Base-by-base conservation (phyloP, 2,329 filamentous ascomycete species). In the Cyphellophora attinorum region DNA sequence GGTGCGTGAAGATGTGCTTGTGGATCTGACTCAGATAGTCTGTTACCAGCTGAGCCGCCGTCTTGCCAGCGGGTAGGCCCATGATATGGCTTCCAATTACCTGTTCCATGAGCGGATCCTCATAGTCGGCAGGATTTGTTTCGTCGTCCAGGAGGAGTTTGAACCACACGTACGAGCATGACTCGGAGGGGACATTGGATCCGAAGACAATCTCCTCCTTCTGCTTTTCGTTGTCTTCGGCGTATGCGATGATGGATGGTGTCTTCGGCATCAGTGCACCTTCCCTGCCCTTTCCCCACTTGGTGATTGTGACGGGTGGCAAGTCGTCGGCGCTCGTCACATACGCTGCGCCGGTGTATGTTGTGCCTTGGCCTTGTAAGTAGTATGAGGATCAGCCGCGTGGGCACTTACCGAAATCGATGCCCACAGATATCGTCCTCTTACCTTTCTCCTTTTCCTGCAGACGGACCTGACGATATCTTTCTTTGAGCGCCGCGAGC, bases 101-200 rank as follows among this genome's bases (percentile, higher is more conserved):
- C 2, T 31, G 15, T 4, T 40, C 35, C 2, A 51, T 21, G 3
- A 33, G 27, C 12, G 33, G 31, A 29, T 50, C 48, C 23, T 53
- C 50, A 31, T 41, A 49, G 10, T 46, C 32, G 0, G 46, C 42
- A 1, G 39, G n/a, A 6, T 38, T 30, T 1, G 32, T 38, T 11
- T 44, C 34, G 11, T 34, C 16, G 27, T 53, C 53, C 1, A 56
- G 40, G 4, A 51, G 37, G 6, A 55, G 38, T 35, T 56, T 56
- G 11, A 48, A 53, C 53, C 53, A 55, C 16, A 8, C 10, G 11
- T 10, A 13, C 5, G 5, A 16, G n/a, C n/a, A n/a, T 15, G 5
- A 16, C 29, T 13, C 11, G 16, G 11, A 11, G 10, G 29, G 16
- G 8, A 8, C n/a, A 25, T 8, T 25, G 21, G 21, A 25, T 8